phyloP scores from a whole-genome alignment of 768 basidiomycete genomes.

The Suillus fuscotomentosus region DNA sequence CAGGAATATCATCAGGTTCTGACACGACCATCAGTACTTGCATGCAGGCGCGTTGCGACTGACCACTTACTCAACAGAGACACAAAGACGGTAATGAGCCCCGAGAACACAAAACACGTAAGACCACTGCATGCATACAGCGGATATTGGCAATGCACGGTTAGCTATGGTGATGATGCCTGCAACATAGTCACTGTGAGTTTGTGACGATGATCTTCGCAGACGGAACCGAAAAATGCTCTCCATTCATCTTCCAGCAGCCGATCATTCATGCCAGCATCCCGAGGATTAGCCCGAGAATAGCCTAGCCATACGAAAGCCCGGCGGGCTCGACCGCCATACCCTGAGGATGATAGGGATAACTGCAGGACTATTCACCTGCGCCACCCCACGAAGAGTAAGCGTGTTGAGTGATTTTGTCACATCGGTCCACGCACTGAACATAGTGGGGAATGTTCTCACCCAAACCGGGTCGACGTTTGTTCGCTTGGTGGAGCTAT shows the following conservation, averaged over 20 bases:
- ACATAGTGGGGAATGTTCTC: slow-evolving; percentile 26
- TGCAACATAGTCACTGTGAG: slow-evolving; percentile 2
- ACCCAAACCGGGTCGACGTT: slow-evolving; percentile 34
- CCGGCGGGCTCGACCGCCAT: slow-evolving; percentile 32
- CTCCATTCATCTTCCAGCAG: slow-evolving; percentile 36
- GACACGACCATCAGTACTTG: neutral
- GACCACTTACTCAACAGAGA: slow-evolving; percentile 29
- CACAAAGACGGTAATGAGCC: slow-evolving; percentile 28
- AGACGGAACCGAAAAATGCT: neutral
- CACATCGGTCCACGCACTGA: slow-evolving; percentile 19
- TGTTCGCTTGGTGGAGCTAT: slow-evolving; percentile 30
- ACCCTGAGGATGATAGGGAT: slow-evolving; percentile 37
- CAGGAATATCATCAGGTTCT: slow-evolving; percentile 26
- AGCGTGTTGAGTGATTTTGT: neutral
- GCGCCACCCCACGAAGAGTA: neutral
- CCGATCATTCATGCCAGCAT: slow-evolving; percentile 39
- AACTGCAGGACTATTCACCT: slow-evolving; percentile 38
- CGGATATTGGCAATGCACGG: slow-evolving; percentile 33
- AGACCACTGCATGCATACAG: slow-evolving; percentile 31
- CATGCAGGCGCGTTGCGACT: slow-evolving; percentile 4
- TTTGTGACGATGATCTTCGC: no score
- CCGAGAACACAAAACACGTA: slow-evolving; percentile 30
- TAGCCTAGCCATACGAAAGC: slow-evolving; percentile 28
- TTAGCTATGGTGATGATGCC: slow-evolving; percentile 33
- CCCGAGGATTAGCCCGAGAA: slow-evolving; percentile 32